These are phyloP conservation scores for Hypoxylon rubiginosum DNA, from an alignment of 2,329 filamentous ascomycete genomes.

Conservation along the genomic window DNA sequence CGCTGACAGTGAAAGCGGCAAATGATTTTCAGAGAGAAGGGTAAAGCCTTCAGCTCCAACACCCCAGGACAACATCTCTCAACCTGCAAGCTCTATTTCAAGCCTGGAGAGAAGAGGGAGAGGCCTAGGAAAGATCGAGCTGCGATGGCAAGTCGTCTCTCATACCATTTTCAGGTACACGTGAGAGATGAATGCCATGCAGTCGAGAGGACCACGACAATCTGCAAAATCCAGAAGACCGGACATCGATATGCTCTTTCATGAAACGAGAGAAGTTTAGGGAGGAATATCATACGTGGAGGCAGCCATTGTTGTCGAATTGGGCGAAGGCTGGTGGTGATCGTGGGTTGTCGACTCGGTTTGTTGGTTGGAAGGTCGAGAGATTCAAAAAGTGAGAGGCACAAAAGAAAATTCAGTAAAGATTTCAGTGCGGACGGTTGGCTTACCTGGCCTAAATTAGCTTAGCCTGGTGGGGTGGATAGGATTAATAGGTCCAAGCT, in stretches of 20 bases:
- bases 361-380: constrained; percentile 41
- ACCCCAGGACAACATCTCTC: constrained; percentile 76
- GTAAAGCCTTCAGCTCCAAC: constrained; percentile 79
- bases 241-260: constrained; percentile 57
- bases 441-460: constrained; percentile 10
- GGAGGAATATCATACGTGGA: constrained; percentile 62
- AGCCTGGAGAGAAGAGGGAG: constrained; percentile 69
- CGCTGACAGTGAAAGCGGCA: constrained; percentile 65
- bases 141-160: constrained; percentile 67
- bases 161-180: constrained; percentile 48
- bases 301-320: constrained; percentile 55
- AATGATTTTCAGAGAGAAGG: constrained; percentile 83
- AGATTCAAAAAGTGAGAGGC: constrained; percentile 31
- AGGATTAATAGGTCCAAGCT: constrained; percentile 17
- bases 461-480: constrained; percentile 1
- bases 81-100: constrained; percentile 62
- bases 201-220: constrained; percentile 89
- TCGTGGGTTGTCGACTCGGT: constrained; percentile 49
- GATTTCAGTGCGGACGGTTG: constrained; percentile 37
- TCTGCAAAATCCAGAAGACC: constrained; percentile 71
- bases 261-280: constrained; percentile 48
- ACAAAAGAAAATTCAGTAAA: constrained; percentile 28
- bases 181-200: constrained; percentile 63
- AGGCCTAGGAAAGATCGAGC: constrained; percentile 81
- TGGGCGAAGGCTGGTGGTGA: constrained; percentile 45